Base-by-base conservation (phyloP, 1,284 basidiomycete genomes). In the Trametes hirsuta region DNA sequence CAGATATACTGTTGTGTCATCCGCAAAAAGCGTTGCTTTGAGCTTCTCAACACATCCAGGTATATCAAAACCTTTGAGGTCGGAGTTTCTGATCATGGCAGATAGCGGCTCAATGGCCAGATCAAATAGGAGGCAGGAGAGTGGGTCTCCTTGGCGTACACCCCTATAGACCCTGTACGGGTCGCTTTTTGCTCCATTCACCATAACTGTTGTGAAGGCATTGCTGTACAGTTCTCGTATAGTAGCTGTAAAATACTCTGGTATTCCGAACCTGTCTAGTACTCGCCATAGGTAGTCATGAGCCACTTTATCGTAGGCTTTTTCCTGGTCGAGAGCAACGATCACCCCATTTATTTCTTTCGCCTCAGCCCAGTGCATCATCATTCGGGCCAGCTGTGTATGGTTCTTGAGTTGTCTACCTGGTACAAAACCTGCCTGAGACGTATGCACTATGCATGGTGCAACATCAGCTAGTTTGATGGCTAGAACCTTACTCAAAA, bases 41-140 rank as follows among this genome's bases (percentile, higher is more conserved):
- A 75, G 39, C 3, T 52, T 34, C 18, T 70, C 65, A 3, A 14
- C 8, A 52, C 58, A 21, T 0, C 18, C 0, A 68, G 69, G 63
- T 24, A 73, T 70, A 4, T 65, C 34, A 6, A 74, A 66, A 0
- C 77, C 77, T 54, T 66, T 25, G 11, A 79, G 66, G 0, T 65
- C 24, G 0, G 76, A 76, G 0, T 67, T 58, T 12, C 75, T n/a
- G 0, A 78, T 58, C 45, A 61, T 61, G 9, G 44, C 45, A 15
- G 74, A 72, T n/a, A 77, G 65, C 0, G 76, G 71, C 60, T 77
- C 74, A 2, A 78, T 76, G 15, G 72, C 74, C 0, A 77, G 35
- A 55, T 79, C 59, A 18, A 77, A 80, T 0, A 81, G 68, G 0
- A 80, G 67, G 63, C 77, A 80, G 0, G 77, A 80, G 6, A 66